Evolutionary conservation across 2,329 filamentous ascomycete genomes (phyloP).

Genomic region (Pseudocercospora crystallina): DNA sequence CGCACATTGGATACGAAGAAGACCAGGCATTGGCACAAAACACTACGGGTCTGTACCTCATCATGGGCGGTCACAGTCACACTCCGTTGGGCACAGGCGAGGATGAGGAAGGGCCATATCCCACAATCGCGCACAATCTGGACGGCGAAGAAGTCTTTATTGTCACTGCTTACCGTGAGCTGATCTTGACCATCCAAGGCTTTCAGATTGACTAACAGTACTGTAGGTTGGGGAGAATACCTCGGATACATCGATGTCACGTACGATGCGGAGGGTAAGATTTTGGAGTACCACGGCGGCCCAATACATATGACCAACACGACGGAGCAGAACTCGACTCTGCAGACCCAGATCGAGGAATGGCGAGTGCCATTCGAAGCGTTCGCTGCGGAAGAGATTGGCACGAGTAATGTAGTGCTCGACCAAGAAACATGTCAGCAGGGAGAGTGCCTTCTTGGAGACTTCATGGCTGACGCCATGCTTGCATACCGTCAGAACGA

Average conservation of each 20-base stretch:
- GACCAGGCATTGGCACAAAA: conserved; percentile 61
- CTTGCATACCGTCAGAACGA: conserved; percentile 58
- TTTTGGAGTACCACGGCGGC: conserved; percentile 62
- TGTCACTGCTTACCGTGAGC: conserved; percentile 60
- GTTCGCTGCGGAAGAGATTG: conserved; percentile 59
- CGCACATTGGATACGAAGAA: conserved; percentile 66
- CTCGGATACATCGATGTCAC: conserved; percentile 67
- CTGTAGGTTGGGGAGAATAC: conserved; percentile 61
- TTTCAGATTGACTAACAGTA: not conserved
- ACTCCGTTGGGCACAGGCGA: conserved; percentile 61
- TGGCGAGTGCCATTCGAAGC: conserved; percentile 64
- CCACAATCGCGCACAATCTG: conserved; percentile 61
- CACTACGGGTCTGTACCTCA: conserved; percentile 65
- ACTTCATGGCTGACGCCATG: conserved; percentile 56
- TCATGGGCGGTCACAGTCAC: conserved; percentile 62
- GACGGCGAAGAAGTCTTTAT: conserved; percentile 68
- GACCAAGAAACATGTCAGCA: conserved; percentile 60
- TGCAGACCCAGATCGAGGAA: conserved; percentile 58
- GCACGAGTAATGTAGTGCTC: conserved; percentile 54
- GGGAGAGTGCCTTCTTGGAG: conserved; percentile 54
- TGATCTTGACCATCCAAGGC: not conserved
- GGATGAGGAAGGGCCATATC: conserved; percentile 61
- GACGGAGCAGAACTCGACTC: conserved; percentile 56
- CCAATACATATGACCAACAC: conserved; percentile 65
- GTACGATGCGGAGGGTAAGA: conserved; percentile 60